Evolutionary conservation across 768 basidiomycete genomes (phyloP).

Genomic region (Mycena haematopus): DNA sequence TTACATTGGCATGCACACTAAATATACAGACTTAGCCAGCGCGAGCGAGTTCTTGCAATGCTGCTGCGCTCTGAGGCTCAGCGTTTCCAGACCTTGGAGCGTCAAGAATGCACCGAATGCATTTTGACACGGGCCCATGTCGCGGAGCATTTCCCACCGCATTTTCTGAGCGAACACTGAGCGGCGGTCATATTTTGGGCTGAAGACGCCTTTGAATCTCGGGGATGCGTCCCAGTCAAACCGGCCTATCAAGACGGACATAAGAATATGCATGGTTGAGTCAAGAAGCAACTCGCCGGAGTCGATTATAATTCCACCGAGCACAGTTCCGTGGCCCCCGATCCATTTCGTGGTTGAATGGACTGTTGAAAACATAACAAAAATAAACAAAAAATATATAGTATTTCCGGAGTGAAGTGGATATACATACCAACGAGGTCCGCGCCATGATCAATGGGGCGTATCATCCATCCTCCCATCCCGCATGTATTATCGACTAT

Average conservation of each 20-base stretch:
- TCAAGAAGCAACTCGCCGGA: not conserved
- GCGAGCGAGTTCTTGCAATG: constrained; percentile 25
- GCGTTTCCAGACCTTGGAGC: constrained; percentile 48
- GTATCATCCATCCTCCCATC: constrained; percentile 53
- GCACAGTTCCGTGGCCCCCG: constrained; percentile 70
- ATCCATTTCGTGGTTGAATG: constrained; percentile 54
- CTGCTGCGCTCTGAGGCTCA: constrained; percentile 15
- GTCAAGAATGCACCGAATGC: constrained; percentile 67
- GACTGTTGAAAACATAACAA: too few species aligned
- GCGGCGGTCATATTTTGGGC: constrained; percentile 22
- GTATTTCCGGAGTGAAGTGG: not conserved
- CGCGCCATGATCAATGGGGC: constrained; percentile 37
- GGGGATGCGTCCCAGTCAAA: constrained; percentile 63
- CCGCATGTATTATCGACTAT: constrained; percentile 73
- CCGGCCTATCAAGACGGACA: constrained; percentile 43
- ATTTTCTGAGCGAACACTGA: constrained; percentile 28
- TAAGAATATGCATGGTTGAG: not conserved
- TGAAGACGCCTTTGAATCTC: constrained; percentile 45
- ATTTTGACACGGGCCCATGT: constrained; percentile 58
- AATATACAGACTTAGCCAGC: constrained; percentile 14
- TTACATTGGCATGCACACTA: not conserved
- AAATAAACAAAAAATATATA: too few species aligned
- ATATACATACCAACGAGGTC: constrained; percentile 41
- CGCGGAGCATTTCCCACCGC: constrained; percentile 61
- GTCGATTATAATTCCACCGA: constrained; percentile 69